Evolutionary conservation across 768 basidiomycete species (phyloP).

Genomic region (Strobilomyces confusus): DNA sequence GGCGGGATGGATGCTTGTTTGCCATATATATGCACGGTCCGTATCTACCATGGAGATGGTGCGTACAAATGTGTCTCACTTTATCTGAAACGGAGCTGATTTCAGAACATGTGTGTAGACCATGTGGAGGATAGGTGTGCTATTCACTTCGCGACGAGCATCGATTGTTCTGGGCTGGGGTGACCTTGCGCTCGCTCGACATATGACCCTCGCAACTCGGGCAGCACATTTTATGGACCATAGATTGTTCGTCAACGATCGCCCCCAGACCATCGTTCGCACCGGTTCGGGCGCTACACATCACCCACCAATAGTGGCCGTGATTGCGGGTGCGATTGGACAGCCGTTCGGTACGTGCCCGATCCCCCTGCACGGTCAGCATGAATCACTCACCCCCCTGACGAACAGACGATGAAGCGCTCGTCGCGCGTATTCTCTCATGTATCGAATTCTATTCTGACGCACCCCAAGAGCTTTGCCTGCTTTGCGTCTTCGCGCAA

Average conservation of each 20-base stretch:
- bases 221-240: conserved; percentile 1
- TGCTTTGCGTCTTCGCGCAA: conserved; percentile 5
- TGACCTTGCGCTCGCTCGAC: not conserved
- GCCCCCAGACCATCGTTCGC: conserved; percentile 1
- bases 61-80: not conserved
- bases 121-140: not conserved
- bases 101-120: not conserved
- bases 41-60: conserved; percentile 5
- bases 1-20: not conserved
- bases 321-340: not conserved
- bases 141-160: not conserved
- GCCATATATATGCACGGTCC: not conserved
- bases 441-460: conserved; percentile 5
- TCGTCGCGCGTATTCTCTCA: conserved; percentile 5
- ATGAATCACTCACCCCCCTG: no score
- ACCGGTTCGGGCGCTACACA: not conserved
- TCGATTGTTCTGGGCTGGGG: conserved; percentile 5
- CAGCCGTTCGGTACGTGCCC: conserved; percentile 13
- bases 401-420: conserved; percentile 6
- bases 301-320: conserved; percentile 4
- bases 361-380: not conserved
- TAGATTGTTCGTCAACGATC: not conserved
- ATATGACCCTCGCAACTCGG: not conserved
- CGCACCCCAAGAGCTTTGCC: conserved; percentile 8
- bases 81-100: not conserved